A percentile compares a stretch with the other conserved stretches of the same genome.
These are phyloP conservation scores for Suillus alpinus DNA, from an alignment of 768 basidiomycete genomes.

Conservation along the genomic window DNA sequence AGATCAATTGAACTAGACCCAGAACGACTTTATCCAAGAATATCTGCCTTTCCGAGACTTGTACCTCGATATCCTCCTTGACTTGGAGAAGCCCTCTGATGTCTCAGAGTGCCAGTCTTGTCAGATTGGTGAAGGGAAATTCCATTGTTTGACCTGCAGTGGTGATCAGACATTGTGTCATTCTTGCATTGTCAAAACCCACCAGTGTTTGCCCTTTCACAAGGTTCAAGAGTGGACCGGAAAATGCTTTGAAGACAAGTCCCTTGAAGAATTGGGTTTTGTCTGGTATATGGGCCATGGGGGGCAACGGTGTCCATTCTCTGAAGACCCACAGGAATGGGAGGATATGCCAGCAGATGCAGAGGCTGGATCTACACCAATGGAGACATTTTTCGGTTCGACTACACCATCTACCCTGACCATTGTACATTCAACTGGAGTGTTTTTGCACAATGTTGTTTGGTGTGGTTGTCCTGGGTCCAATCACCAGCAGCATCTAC, in stretches of 20 bases:
- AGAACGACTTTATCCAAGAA: constrained; percentile 6
- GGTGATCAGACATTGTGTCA: constrained; percentile 2
- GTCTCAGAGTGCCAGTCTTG: neutral
- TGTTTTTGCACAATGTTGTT: constrained; percentile 1
- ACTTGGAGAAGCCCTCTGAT: neutral
- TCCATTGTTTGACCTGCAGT: constrained; percentile 2
- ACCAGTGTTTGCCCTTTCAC: constrained; percentile 12
- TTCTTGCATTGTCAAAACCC: neutral
- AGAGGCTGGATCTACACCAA: no score
- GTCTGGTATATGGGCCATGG: constrained; percentile 21
- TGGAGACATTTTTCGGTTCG: no score
- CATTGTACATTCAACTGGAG: neutral
- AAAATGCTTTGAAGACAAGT: constrained; percentile 8
- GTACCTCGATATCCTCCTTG: neutral
- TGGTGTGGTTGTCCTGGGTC: neutral
- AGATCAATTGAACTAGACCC: constrained; percentile 1
- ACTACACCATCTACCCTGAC: neutral
- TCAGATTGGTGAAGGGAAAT: neutral
- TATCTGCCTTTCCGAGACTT: neutral
- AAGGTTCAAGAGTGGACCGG: constrained; percentile 22
- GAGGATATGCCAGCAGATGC: neutral
- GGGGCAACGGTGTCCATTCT: constrained; percentile 15
- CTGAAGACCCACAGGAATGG: neutral
- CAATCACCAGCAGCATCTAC: neutral
- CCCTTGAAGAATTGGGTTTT: constrained; percentile 19